Conservation (phyloP, 2,329 filamentous ascomycete genomes). For the Leptodontidium sp. region DNA sequence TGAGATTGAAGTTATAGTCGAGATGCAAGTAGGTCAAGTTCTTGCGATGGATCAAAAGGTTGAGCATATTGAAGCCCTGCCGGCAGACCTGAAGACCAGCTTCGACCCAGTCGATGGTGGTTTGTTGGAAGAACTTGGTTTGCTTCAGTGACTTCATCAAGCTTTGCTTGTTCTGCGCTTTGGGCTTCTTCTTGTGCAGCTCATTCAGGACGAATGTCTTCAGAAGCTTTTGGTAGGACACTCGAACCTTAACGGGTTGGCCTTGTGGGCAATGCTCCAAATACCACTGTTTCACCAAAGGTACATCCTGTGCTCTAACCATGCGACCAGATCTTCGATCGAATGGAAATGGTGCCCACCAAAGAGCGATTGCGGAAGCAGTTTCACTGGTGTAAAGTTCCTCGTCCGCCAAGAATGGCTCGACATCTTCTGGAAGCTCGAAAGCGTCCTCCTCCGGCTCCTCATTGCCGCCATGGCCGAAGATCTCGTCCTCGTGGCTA, state of each 20-base stretch:
- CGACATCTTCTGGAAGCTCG: conserved; percentile 77
- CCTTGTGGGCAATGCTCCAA: conserved; percentile 91
- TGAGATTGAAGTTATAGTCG: conserved; percentile 99
- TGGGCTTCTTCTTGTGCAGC: conserved; percentile 93
- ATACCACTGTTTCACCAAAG: conserved; percentile 98
- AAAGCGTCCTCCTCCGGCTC: conserved; percentile 81
- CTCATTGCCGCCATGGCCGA: conserved; percentile 79
- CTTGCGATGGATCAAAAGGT: conserved; percentile 96
- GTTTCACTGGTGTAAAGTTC: conserved; percentile 91
- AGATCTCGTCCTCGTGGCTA: conserved; percentile 93
- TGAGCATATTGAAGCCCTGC: conserved; percentile 99
- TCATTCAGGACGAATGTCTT: conserved; percentile 98
- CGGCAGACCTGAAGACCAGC: conserved; percentile 97
- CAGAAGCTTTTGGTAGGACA: conserved; percentile 97
- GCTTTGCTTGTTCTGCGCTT: conserved; percentile 95
- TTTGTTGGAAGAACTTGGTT: conserved; percentile 99
- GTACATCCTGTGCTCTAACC: conserved; percentile 96
- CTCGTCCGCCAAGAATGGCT: conserved; percentile 91
- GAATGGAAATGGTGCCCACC: conserved; percentile 99
- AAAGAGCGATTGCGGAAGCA: conserved; percentile 87
- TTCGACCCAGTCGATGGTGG: conserved; percentile 99
- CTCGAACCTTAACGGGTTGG: conserved; percentile 94
- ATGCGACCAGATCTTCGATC: conserved; percentile 92
- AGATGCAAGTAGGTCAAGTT: conserved; percentile 98
- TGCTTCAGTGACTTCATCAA: conserved; percentile 88